Base-by-base conservation (phyloP, 129 eudicot genomes). In the Centaurea solstitialis region DNA sequence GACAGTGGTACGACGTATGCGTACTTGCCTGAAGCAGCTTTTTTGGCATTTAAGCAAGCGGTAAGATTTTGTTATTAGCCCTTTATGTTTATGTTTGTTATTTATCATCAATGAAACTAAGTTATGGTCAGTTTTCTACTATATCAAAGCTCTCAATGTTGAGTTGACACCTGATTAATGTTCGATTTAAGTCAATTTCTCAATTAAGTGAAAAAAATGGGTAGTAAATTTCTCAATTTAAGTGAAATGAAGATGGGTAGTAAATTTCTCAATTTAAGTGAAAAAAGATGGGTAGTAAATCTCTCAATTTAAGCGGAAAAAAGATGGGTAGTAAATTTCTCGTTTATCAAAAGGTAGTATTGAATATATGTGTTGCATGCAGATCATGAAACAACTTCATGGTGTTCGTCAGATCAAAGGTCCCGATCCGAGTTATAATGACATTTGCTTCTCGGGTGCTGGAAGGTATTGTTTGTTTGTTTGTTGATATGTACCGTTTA, bases 1-100 rank as follows among this genome's bases (percentile, higher is more conserved):
- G 98, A 93, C 81, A 93, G 97, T 76, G 98, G 99, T 79, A 96
- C 98, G 23, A 96, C 98, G 7, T 93, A 96, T 84, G 97, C 96
- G 15, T 96, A 93, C 80, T 75, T 96, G 47, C 99, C 99, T n/a
- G 92, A 96, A 86, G 91, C 89, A 62, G 99, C 93, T 61, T 96
- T 91, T 88, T 80, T 26, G 76, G 98, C 98, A 18, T 93, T 96
- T 75, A 96, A 89, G 76, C 79, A 86, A 78, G 95, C 98, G 41
- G 99, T 96, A 93, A 89, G 98, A 75, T 24, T 83, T 68, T 18
- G 9, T 75, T 61, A 18, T 84, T 28, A 65, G 5, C 74, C 23
- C 12, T 24, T 69, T 68, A 28, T 59, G 39, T 9, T 3, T 20
- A 74, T n/a, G 26, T 9, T 35, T 41, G 39, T 33, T 9, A 10